Base-by-base conservation (phyloP, 1,139 yeast species). In the Candida glucosophila region DNA sequence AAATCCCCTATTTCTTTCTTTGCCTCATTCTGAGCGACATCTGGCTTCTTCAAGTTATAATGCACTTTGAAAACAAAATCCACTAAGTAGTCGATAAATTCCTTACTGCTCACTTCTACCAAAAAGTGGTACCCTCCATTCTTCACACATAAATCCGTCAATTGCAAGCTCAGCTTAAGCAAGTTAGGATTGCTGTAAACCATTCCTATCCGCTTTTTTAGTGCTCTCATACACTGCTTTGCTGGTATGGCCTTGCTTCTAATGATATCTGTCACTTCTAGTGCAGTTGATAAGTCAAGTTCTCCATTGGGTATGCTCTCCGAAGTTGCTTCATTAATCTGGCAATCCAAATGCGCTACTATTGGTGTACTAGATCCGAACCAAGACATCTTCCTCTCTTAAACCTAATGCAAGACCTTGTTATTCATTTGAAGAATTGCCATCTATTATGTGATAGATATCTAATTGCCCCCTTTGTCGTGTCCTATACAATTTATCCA, bases 231-330 rank as follows among this genome's bases (percentile, higher is more conserved):
- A 24, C 94, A 85, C 36, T 79, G 90, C 43, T 75, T 79, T 4
- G 96, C 72, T 1, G 78, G 69, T n/a, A 85, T 73, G 35, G 80
- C 74, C 46, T 86, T 86, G 29, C 93, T 77, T 38, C 96, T 67
- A 26, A 90, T 83, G 27, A 77, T 49, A 52, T 90, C 99, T 29
- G 95, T 82, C 31, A 90, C 73, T 47, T 90, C 98, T 34, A 90
- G 62, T 6, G 92, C 88, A 26, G 73, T 63, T 5, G 78, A 73
- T 35, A 83, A 65, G 41, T 90, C 96, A 29, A 83, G 67, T 41
- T 86, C 95, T 3, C 97, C 98, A 44, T 81, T 77, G 3, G 97
- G 97, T 27, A 90, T 79, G 12, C 82, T 59, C 49, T 85, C 95
- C 17, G 90, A 78, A 1, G 97, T 86, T 9, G 96, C 95, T 37